Percentiles rank a stretch among this genome's conserved stretches.
Conservation (phyloP, 768 basidiomycete species). For the Phylloporus sp. region DNA sequence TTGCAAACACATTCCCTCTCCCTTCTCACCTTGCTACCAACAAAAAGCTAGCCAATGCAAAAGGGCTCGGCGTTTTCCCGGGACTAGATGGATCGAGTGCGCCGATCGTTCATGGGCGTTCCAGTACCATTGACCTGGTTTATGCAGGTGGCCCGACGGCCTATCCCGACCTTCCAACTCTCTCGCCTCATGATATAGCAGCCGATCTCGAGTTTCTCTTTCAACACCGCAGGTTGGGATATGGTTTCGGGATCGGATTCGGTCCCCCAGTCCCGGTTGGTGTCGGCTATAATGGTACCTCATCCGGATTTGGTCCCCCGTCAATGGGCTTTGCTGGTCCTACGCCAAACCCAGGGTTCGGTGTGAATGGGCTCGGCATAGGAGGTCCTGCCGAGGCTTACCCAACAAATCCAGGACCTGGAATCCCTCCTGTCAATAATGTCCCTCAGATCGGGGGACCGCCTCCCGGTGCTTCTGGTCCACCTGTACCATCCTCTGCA, state of each 20-base stretch:
- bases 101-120: constrained; percentile 5
- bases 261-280: constrained; percentile 20
- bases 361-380: constrained; percentile 20
- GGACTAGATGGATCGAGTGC: constrained; percentile 20
- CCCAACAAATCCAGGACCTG: constrained; percentile 10
- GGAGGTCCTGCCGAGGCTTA: constrained; percentile 16
- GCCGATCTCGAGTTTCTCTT: constrained; percentile 52
- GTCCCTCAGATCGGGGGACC: constrained; percentile 8
- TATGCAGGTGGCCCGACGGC: constrained; percentile 41
- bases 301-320: constrained; percentile 18
- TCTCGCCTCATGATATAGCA: constrained; percentile 45
- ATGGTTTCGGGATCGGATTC: constrained; percentile 24
- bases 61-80: constrained; percentile 15
- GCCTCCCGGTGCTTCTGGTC: constrained; percentile 8
- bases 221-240: constrained; percentile 35
- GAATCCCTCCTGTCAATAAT: constrained; percentile 8
- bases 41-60: constrained; percentile 17
- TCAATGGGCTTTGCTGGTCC: constrained; percentile 16
- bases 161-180: constrained; percentile 33
- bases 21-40: constrained; percentile 24
- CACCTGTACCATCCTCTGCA: constrained; percentile 3
- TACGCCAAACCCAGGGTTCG: constrained; percentile 15
- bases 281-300: constrained; percentile 11
- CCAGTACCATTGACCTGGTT: constrained; percentile 1
- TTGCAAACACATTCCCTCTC: constrained; percentile 56